phyloP scores from a whole-genome alignment of 805 yeast genomes.

The Naumovozyma baii region DNA sequence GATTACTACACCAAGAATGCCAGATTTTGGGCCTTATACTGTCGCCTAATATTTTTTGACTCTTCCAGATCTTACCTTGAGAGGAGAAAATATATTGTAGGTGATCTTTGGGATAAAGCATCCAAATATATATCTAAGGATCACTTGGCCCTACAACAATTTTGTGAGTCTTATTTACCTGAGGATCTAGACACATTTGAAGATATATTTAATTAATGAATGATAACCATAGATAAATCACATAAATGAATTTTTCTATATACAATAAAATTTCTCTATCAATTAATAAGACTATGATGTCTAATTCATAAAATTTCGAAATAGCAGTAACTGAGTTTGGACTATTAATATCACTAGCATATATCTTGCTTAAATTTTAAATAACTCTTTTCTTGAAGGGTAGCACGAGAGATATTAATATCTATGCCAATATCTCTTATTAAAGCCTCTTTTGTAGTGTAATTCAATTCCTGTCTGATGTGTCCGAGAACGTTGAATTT shows the following conservation, averaged over 20 bases:
- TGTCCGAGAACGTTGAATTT: constrained; percentile 72
- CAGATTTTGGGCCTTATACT: constrained; percentile 23
- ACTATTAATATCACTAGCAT: not conserved
- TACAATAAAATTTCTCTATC: not conserved
- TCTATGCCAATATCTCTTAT: constrained; percentile 78
- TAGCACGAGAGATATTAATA: constrained; percentile 47
- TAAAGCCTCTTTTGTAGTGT: constrained; percentile 73
- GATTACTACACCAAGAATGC: constrained; percentile 15
- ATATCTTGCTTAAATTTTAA: constrained; percentile 2
- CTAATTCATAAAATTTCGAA: not conserved
- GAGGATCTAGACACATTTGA: constrained; percentile 22
- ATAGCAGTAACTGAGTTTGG: too few species aligned
- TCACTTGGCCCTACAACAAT: constrained; percentile 5
- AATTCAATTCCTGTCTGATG: constrained; percentile 82
- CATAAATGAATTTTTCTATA: too few species aligned
- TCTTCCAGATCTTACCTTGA: constrained; percentile 18
- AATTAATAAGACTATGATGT: not conserved
- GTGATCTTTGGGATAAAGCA: constrained; percentile 15
- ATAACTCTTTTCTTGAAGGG: constrained; percentile 5
- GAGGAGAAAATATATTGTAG: constrained; percentile 16
- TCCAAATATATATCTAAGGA: constrained; percentile 4
- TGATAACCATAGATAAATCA: too few species aligned
- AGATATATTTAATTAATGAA: constrained; percentile 9
- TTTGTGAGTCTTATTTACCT: constrained; percentile 21
- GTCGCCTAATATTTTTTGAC: constrained; percentile 20